These are phyloP conservation scores for Plantago elongata DNA, from an alignment of 257 asterid genomes.

Conservation along the genomic window DNA sequence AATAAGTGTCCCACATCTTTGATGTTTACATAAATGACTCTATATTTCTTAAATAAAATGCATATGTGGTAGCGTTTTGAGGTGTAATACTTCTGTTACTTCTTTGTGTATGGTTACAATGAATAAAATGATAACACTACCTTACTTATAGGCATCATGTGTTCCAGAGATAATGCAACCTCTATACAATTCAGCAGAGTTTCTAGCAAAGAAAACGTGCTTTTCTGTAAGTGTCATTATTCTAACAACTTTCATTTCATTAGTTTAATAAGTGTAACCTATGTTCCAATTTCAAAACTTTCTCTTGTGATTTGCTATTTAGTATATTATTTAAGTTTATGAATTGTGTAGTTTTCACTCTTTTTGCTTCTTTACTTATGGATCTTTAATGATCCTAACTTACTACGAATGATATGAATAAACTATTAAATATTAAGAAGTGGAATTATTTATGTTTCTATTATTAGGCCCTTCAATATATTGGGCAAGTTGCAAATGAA, in stretches of 20 bases:
- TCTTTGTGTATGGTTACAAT: no score
- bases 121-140: no score
- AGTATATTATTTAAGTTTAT: neutral
- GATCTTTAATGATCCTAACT: no score
- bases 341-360: neutral
- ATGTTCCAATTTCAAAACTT: no score
- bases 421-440: neutral
- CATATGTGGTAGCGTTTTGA: no score
- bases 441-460: neutral
- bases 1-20: no score
- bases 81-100: no score
- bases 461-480: constrained; percentile 32
- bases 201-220: constrained; percentile 27
- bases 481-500: constrained; percentile 31
- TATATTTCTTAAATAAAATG: no score
- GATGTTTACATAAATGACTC: no score
- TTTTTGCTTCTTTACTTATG: neutral
- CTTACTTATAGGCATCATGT: constrained; percentile 35
- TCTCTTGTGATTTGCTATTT: neutral
- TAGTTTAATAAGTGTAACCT: neutral
- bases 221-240: constrained; percentile 25
- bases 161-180: constrained; percentile 43
- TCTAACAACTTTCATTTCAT: neutral
- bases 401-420: no score
- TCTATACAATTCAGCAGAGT: constrained; percentile 43